Evolutionary conservation across 129 eudicot species (phyloP), one percentile per base, ranked within the genome.

Genomic region (Smallanthus sonchifolius): DNA sequence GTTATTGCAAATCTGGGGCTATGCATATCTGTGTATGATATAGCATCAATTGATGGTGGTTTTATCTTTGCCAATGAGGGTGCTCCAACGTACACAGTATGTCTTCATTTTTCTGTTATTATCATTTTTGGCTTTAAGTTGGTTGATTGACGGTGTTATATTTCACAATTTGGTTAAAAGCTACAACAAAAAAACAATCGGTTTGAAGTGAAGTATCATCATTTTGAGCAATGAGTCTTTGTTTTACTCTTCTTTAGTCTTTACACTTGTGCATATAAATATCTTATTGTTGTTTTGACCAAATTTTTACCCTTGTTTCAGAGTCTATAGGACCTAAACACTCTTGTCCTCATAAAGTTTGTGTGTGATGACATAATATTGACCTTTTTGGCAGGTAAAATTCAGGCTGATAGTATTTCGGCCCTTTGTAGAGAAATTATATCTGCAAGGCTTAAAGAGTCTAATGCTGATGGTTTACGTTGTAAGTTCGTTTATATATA

Each of bases 321-420:
- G 4, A 55, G 63, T 17, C 38, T 59, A 30, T 59, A 24, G 65
- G 17, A 56, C 64, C 37, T 28, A 2, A 28, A 59, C 9, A 13
- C 7, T 24, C 5, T 59, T 59, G 38, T 24, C 7, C 3, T 10
- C 24, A 11, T 32, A 38, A 56, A 45, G 32, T 32, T 61, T 13
- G 48, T 74, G 62, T 7, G n/a, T 38, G 44, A 56, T 68, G 51
- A 70, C 54, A 7, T 24, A 14, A 19, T 49, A 11, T 70, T 16
- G 44, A 81, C 47, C 5, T 48, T 72, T 54, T 28, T 79, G 59
- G 72, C 99, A 95, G 99, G 97, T 88, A 54, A 82, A 61, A 42
- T 91, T 95, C 79, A 87, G 99, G 75, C 43, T 95, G 79, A 69
- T 95, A 74, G 76, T 95, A 84, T 94, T 95, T 75, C 90, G 87